Evolutionary conservation across 805 yeast species (phyloP), one percentile per base, ranked within the genome.

Genomic region (Candida insectorum): DNA sequence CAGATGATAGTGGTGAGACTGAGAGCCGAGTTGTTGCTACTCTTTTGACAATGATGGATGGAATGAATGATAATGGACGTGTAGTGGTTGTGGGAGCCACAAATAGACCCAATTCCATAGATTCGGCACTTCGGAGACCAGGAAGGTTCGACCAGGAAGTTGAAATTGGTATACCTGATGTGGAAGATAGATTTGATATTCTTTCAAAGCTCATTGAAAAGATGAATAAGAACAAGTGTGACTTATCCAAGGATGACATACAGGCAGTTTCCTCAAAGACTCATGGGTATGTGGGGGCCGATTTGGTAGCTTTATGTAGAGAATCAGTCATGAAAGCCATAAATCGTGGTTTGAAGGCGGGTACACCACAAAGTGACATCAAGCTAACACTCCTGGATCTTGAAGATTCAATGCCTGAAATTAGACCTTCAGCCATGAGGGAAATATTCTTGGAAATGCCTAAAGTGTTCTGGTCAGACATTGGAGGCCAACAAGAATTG

Each of bases 231-330:
- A 44, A 47, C 5, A 65, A 62, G 29, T 80, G 79, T 47, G 60
- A 59, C 0, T 55, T 91, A 24, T 51, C 68, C 0, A 61, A 54
- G 0, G 77, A 66, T 0, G 81, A 85, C 24, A 72, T 89, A n/a
- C 53, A 60, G n/a, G 48, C 47, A 2, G 60, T 89, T 26, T 86
- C 96, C 0, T 57, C 76, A 4, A 81, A 77, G 50, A 89, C 97
- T 0, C 98, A 93, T 58, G 98, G 98, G 5, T 93, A 86, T 52
- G 98, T 93, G 2, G 99, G 99, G 29, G 96, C 97, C 0, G 99
- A 93, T 61, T 59, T 93, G 30, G 77, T 84, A 3, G 95, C 97
- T 0, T 65, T 93, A 15, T 79, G 89, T 40, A 68, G 97, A 31
- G 98, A 93, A 51, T 75, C 94, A 5, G 96, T 87, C 0, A 77